A percentile compares a stretch with the other conserved stretches of the same genome.
Evolutionary conservation across 176 grass and related monocot genomes (phyloP).

Genomic region (Eragrostis nindensis): DNA sequence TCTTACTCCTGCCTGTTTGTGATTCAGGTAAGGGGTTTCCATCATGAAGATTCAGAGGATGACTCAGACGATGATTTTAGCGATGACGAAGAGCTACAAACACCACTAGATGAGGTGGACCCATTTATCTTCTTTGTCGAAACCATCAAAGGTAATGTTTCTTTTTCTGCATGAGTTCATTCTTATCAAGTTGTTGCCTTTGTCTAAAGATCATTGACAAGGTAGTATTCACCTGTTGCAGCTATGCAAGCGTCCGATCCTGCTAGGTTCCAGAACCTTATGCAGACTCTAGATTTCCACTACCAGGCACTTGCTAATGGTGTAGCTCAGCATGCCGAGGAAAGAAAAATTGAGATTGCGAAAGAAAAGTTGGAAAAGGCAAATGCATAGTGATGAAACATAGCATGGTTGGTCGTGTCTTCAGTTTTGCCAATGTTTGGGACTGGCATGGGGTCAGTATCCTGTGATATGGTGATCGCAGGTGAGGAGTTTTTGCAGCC

Average conservation of each 20-base stretch:
- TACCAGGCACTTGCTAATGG: slow-evolving; percentile 73
- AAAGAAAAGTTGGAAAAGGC: slow-evolving; percentile 83
- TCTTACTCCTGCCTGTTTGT: background rate
- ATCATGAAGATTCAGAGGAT: slow-evolving; percentile 68
- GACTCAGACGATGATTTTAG: slow-evolving; percentile 74
- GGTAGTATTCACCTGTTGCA: slow-evolving; percentile 25
- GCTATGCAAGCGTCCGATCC: slow-evolving; percentile 65
- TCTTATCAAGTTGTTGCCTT: background rate
- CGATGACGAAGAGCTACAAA: slow-evolving; percentile 70
- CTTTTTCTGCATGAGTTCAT: background rate
- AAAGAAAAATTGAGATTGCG: slow-evolving; percentile 72
- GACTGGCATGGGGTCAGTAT: slow-evolving; percentile 12
- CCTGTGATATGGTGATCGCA: slow-evolving; percentile 33
- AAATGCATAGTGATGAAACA: slow-evolving; percentile 34
- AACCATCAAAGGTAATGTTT: slow-evolving; percentile 76
- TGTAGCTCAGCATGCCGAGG: slow-evolving; percentile 69
- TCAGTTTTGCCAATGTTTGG: slow-evolving; percentile 36
- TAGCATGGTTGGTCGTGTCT: slow-evolving; percentile 12
- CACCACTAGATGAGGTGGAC: slow-evolving; percentile 89
- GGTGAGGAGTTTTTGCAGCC: slow-evolving; percentile 31
- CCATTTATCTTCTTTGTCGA: slow-evolving; percentile 93
- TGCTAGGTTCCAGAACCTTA: slow-evolving; percentile 72
- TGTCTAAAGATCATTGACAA: slow-evolving; percentile 13
- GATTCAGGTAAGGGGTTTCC: slow-evolving; percentile 84
- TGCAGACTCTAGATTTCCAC: slow-evolving; percentile 72